Percentiles rank a stretch among this genome's conserved stretches.
Evolutionary conservation across 176 grass and related monocot species (phyloP).

Genomic region (Carex littledalei): DNA sequence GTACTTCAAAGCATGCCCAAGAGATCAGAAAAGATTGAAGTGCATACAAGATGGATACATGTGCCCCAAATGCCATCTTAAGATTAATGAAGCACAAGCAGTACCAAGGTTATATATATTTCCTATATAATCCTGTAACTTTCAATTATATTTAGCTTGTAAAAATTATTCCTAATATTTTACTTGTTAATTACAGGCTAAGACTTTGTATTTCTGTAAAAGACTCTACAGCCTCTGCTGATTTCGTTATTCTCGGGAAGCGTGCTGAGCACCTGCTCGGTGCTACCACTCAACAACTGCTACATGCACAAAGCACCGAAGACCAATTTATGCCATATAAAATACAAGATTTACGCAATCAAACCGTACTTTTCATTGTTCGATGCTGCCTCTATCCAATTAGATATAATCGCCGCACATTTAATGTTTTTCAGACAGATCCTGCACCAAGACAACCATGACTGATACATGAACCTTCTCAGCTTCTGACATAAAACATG

Average conservation of each 20-base stretch:
- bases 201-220: slow-evolving; percentile 1
- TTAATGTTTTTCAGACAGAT: slow-evolving; percentile 1
- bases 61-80: slow-evolving; percentile 16
- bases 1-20: slow-evolving; percentile 17
- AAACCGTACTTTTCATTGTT: slow-evolving; percentile 1
- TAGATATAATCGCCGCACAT: neutral
- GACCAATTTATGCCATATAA: neutral
- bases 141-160: neutral
- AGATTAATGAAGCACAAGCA: slow-evolving; percentile 1
- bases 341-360: slow-evolving; percentile 11
- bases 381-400: neutral
- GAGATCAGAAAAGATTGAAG: slow-evolving; percentile 9
- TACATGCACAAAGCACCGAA: neutral
- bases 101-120: neutral
- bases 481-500: neutral
- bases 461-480: neutral
- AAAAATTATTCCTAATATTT: neutral
- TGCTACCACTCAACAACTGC: neutral
- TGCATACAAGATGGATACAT: slow-evolving; percentile 1
- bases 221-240: slow-evolving; percentile 1
- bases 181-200: slow-evolving; percentile 8
- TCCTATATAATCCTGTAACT: neutral
- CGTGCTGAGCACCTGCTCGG: slow-evolving; percentile 3
- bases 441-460: neutral
- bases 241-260: slow-evolving; percentile 11